Evolutionary conservation across 768 basidiomycete species (phyloP).

Genomic region (Termitomyces eurrhizus): DNA sequence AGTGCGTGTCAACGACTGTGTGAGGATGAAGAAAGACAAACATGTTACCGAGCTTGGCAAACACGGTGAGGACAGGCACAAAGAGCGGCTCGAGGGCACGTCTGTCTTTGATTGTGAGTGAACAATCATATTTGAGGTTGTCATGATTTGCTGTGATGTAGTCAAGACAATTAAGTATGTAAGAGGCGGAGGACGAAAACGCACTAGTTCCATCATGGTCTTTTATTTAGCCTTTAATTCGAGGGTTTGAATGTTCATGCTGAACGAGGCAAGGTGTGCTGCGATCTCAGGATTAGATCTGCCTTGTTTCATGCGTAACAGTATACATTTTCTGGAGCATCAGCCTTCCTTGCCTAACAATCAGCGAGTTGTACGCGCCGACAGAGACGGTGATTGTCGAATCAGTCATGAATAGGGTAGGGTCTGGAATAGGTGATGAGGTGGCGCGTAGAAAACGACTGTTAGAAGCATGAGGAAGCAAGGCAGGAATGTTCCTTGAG

Average conservation of each 20-base stretch:
- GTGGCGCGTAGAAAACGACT: too few relatives aligned
- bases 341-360: background rate
- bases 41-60: conserved; percentile 91
- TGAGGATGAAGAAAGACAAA: conserved; percentile 3
- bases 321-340: too few relatives aligned
- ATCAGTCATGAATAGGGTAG: too few relatives aligned
- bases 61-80: conserved; percentile 84
- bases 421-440: too few relatives aligned
- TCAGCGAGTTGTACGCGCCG: too few relatives aligned
- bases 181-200: conserved; percentile 12
- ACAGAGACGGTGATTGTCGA: too few relatives aligned
- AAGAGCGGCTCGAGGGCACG: conserved; percentile 85
- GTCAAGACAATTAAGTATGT: background rate
- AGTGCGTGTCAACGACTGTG: conserved; percentile 1
- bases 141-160: conserved; percentile 82
- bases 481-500: too few relatives aligned
- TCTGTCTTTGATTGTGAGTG: conserved; percentile 81
- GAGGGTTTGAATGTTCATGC: conserved; percentile 80
- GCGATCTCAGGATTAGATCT: conserved; percentile 14
- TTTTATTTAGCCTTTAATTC: conserved; percentile 76
- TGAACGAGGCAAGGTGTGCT: conserved; percentile 73
- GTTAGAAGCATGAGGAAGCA: too few relatives aligned
- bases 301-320: conserved; percentile 47
- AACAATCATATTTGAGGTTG: conserved; percentile 92
- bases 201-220: conserved; percentile 85